Evolutionary conservation across 176 grass and related monocot species (phyloP).

Genomic region (Oryza glaberrima): DNA sequence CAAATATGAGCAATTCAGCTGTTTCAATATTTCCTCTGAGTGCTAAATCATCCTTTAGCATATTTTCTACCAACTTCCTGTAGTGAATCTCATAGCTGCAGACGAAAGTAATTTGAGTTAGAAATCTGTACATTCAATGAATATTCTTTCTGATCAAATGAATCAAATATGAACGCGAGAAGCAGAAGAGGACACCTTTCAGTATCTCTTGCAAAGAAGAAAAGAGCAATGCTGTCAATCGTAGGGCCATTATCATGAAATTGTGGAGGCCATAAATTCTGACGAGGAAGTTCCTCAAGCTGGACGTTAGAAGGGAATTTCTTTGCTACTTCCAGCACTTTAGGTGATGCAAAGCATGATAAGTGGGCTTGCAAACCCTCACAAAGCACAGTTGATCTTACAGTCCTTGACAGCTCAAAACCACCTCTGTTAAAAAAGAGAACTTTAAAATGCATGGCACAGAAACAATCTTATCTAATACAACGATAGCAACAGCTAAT

Average conservation of each 20-base stretch:
- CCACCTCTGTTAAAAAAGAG: constrained; percentile 62
- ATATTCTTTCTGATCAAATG: not conserved
- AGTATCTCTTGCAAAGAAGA: constrained; percentile 94
- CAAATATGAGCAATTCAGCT: constrained; percentile 85
- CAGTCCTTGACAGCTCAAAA: constrained; percentile 78
- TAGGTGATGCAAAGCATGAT: constrained; percentile 68
- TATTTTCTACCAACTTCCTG: constrained; percentile 82
- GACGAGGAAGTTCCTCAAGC: constrained; percentile 85
- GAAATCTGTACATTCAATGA: not conserved
- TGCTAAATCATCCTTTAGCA: constrained; percentile 79
- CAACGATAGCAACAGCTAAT: not conserved
- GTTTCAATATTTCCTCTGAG: constrained; percentile 75
- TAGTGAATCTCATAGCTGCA: constrained; percentile 90
- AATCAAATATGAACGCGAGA: constrained; percentile 14
- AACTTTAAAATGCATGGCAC: not conserved
- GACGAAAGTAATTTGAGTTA: constrained; percentile 24
- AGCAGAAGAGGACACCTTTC: constrained; percentile 60
- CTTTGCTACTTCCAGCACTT: constrained; percentile 63
- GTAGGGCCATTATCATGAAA: constrained; percentile 73
- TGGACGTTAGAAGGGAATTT: constrained; percentile 74
- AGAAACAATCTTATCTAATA: constrained; percentile 1
- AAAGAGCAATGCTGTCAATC: constrained; percentile 74
- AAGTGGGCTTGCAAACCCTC: constrained; percentile 96
- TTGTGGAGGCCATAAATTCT: constrained; percentile 69
- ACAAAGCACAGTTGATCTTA: constrained; percentile 57